Evolutionary conservation across 768 basidiomycete genomes (phyloP).

Genomic region (Agaricus sinodeliciosus): DNA sequence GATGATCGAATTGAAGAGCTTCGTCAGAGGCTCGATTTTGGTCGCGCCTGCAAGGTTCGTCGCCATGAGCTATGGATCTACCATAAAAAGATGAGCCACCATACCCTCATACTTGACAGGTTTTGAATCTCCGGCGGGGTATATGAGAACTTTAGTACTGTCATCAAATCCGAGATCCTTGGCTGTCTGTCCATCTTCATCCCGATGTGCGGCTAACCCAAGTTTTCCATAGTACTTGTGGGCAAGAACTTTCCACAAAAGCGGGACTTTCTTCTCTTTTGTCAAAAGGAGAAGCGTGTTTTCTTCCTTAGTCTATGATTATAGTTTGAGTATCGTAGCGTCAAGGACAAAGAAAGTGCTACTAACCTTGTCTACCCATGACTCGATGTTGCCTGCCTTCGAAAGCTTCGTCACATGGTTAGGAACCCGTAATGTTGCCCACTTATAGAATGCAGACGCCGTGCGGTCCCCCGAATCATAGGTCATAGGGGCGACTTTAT

Average conservation of each 20-base stretch:
- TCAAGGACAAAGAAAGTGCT: too few relatives aligned
- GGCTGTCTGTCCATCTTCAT: conserved; percentile 57
- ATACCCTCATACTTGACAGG: conserved; percentile 65
- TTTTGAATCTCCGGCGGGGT: conserved; percentile 50
- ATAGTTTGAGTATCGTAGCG: neutral
- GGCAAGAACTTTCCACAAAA: conserved; percentile 75
- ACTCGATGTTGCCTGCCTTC: conserved; percentile 46
- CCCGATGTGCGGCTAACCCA: conserved; percentile 56
- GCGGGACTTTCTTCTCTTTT: conserved; percentile 68
- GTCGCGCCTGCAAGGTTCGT: conserved; percentile 51
- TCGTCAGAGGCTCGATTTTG: conserved; percentile 70
- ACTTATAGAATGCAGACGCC: conserved; percentile 67
- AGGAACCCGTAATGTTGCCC: conserved; percentile 68
- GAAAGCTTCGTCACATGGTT: conserved; percentile 59
- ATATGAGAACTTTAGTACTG: conserved; percentile 64
- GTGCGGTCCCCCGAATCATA: conserved; percentile 70
- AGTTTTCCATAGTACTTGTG: conserved; percentile 64
- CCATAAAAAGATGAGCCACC: neutral
- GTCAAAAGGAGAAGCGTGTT: conserved; percentile 64
- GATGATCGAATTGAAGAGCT: conserved; percentile 66
- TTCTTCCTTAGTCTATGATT: conserved; percentile 26
- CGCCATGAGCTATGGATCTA: conserved; percentile 32
- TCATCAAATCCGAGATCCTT: conserved; percentile 42
- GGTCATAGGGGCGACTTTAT: conserved; percentile 47
- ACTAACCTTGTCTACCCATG: conserved; percentile 67